Base-by-base conservation (phyloP, 1,284 basidiomycete genomes). In the Phylloboletellus chloephorus region DNA sequence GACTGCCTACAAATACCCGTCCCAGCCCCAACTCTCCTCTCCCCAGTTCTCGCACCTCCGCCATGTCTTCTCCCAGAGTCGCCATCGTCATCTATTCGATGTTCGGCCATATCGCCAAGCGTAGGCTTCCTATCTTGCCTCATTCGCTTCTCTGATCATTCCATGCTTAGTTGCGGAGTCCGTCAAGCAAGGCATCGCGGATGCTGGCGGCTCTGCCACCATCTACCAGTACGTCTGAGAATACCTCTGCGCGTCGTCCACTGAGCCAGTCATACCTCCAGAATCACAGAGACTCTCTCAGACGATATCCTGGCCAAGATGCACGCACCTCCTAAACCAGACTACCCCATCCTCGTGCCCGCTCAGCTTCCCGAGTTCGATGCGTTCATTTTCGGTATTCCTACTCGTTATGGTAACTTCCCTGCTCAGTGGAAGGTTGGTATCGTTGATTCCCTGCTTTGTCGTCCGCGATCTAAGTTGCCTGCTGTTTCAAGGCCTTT, bases 281-380 rank as follows among this genome's bases (percentile, higher is more conserved):
- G 66, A 53, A 69, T 79, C 55, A 41, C 65, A 39, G 79, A 82
- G 66, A 82, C 77, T 0, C 72, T 81, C 21, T 50, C 73, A 7
- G 59, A 66, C 2, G 74, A 79, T 12, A 63, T 80, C 26, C 65
- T 81, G 11, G 51, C 52, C 39, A 77, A 76, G 64, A 74, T 82
- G 73, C 58, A 77, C 57, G 77, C 74, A 4, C 63, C 64, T 9
- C 46, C 63, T 31, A 68, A 67, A 49, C 56, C 65, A 29, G 56
- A 65, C 31, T 72, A 73, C 60, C 75, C 76, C 11, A 52, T 72
- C 40, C 60, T 80, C 56, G 63, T 57, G 3, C 71, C 73, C 24
- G 48, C 64, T 9, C 58, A 72, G 28, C 66, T 82, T 41, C 50
- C 56, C 24, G 54, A 67, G 20, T 69, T 58, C 37, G 63, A 68